A percentile compares a stretch with the other conserved stretches of the same genome.
These are phyloP conservation scores for Radiomyces spectabilis DNA, from an alignment of 192 early-diverging fungal species.

Conservation along the genomic window DNA sequence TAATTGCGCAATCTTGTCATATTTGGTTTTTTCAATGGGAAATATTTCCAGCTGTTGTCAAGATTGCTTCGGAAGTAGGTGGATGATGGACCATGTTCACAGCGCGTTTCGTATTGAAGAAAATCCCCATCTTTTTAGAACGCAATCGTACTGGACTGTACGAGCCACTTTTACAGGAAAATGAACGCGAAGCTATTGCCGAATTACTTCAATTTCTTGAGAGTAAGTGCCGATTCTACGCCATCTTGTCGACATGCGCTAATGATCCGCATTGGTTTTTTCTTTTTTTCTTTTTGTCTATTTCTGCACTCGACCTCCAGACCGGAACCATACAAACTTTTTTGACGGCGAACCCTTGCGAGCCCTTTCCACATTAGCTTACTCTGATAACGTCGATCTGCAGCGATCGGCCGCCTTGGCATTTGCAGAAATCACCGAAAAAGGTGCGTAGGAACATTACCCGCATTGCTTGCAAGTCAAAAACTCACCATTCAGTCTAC, in stretches of 20 bases:
- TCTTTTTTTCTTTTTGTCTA: not conserved
- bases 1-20: too few relatives aligned
- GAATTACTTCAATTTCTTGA: constrained; percentile 59
- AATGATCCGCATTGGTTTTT: not conserved
- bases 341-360: constrained; percentile 75
- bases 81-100: too few relatives aligned
- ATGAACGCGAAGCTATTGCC: constrained; percentile 62
- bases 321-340: constrained; percentile 74
- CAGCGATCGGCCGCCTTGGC: constrained; percentile 83
- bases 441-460: constrained; percentile 47
- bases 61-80: too few relatives aligned
- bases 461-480: too few relatives aligned
- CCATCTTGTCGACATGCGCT: not conserved
- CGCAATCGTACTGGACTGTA: constrained; percentile 43
- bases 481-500: too few relatives aligned
- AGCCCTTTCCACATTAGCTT: constrained; percentile 76
- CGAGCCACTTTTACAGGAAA: constrained; percentile 59
- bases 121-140: too few relatives aligned
- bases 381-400: constrained; percentile 77
- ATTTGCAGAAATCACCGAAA: constrained; percentile 87
- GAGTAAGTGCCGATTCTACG: constrained; percentile 45
- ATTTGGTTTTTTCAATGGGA: too few relatives aligned
- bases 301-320: constrained; percentile 29
- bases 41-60: too few relatives aligned
- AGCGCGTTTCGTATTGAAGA: too few relatives aligned